phyloP scores from a whole-genome alignment of 495 filamentous ascomycete genomes.

The Evernia prunastri region DNA sequence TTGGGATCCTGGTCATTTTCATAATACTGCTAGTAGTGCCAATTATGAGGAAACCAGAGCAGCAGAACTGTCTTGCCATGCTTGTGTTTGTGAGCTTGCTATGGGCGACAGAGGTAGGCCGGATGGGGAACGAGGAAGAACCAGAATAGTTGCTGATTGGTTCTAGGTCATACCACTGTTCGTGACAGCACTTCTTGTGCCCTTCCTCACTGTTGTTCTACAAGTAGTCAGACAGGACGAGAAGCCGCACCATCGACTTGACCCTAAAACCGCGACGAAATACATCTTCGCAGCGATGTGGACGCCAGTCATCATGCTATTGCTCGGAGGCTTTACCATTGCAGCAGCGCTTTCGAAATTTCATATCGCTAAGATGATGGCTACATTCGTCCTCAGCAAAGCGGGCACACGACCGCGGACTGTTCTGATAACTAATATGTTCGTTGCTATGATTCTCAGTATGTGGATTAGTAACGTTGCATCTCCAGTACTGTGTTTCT shows the following conservation, averaged over 20 bases:
- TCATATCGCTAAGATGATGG: slow-evolving; percentile 93
- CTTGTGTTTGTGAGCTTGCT: slow-evolving; percentile 88
- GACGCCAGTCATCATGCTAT: slow-evolving; percentile 98
- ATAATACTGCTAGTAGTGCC: slow-evolving; percentile 61
- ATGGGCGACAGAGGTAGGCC: slow-evolving; percentile 87
- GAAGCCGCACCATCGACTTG: slow-evolving; percentile 61
- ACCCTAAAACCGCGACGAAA: slow-evolving; percentile 64
- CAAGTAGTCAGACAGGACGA: slow-evolving; percentile 73
- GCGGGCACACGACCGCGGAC: slow-evolving; percentile 83
- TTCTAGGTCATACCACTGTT: slow-evolving; percentile 87
- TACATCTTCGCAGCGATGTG: slow-evolving; percentile 94
- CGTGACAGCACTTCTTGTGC: slow-evolving; percentile 88
- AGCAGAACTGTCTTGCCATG: slow-evolving; percentile 94
- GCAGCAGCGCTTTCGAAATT: slow-evolving; percentile 95
- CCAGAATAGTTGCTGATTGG: not conserved
- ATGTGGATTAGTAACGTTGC: slow-evolving; percentile 99
- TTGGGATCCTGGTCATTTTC: slow-evolving; percentile 67
- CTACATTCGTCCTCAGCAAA: slow-evolving; percentile 94
- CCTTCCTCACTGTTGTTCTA: slow-evolving; percentile 85
- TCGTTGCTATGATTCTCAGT: slow-evolving; percentile 91
- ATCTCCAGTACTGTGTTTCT: slow-evolving; percentile 95
- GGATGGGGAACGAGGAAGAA: not conserved
- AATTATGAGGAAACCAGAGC: slow-evolving; percentile 75
- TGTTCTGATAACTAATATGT: slow-evolving; percentile 93
- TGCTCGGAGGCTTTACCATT: slow-evolving; percentile 93